Evolutionary conservation across 345 rosid species (phyloP), one percentile per base, ranked within the genome.

Genomic region (Streptanthus diversifolius): DNA sequence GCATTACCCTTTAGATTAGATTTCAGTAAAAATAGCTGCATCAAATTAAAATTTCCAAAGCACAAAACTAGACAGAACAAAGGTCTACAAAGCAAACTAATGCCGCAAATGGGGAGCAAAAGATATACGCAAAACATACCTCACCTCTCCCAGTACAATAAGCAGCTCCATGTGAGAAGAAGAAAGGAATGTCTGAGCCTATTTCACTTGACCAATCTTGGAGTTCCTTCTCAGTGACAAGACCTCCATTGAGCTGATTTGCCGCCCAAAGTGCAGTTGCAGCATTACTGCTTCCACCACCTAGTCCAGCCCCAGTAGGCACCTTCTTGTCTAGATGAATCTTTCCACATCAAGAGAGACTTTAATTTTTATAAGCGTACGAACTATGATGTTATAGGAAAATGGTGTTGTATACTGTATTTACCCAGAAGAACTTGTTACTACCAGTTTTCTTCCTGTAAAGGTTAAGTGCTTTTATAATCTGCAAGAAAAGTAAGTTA

Each of bases 181-280:
- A 95, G 85, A 91, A 95, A 63, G 99, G 95, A 74, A 95, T 82
- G 82, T 95, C 99, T 48, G 99, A 95, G 44, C 99, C 99, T 43
- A 90, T 95, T 82, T 91, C 97, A 61, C 95, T 80, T 4, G 97
- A 95, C 99, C 99, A 95, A 55, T 91, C 95, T 59, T 91, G 95
- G 17, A 95, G 99, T 54, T 95, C 93, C 60, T 88, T 86, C 82
- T 95, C 96, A 11, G 90, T 81, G 35, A 84, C 99, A 68, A 75
- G 58, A 80, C 83, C 70, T 35, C 96, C 90, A 72, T 83, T 87
- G 79, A 91, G 87, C 80, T 88, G 88, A 82, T 95, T 95, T 44
- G 96, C 99, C 6, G 97, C 99, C 99, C 99, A 95, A 30, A 95
- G 92, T 24, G 99, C 97, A 29, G 97, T 95, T 41, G 97, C 97